These are phyloP conservation scores for Neonectria punicea DNA, from an alignment of 2,329 filamentous ascomycete genomes.

Conservation along the genomic window DNA sequence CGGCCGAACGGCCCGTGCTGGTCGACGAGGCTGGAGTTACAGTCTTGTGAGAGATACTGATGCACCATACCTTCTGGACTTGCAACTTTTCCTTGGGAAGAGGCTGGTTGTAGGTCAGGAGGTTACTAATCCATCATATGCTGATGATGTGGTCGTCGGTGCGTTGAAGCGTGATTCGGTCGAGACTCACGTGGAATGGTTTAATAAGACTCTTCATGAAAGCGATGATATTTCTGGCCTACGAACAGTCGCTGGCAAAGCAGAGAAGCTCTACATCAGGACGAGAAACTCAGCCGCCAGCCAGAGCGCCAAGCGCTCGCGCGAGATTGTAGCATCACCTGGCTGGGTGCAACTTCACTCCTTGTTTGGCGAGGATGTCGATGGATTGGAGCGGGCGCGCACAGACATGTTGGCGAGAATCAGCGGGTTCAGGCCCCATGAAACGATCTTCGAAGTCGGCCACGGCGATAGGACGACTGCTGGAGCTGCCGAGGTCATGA, in stretches of 20 bases:
- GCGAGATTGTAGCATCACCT: constrained; percentile 76
- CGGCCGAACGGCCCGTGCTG: constrained; percentile 93
- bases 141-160: constrained; percentile 86
- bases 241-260: constrained; percentile 81
- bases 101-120: constrained; percentile 80
- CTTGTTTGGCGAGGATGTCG: constrained; percentile 78
- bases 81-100: constrained; percentile 94
- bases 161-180: constrained; percentile 77
- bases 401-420: constrained; percentile 90
- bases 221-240: constrained; percentile 78
- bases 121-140: constrained; percentile 72
- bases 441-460: constrained; percentile 97
- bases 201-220: constrained; percentile 80
- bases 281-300: constrained; percentile 90
- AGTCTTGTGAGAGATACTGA: constrained; percentile 90
- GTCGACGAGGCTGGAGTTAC: constrained; percentile 93
- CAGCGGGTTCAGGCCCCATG: constrained; percentile 86
- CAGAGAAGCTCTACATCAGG: constrained; percentile 90
- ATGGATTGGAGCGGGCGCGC: constrained; percentile 75
- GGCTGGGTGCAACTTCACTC: constrained; percentile 81
- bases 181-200: constrained; percentile 82
- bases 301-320: constrained; percentile 89
- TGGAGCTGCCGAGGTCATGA: constrained; percentile 81
- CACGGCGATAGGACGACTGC: constrained; percentile 72
- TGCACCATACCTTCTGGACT: constrained; percentile 89